A percentile compares a stretch with the other conserved stretches of the same genome.
These are phyloP conservation scores for Fusarium sp. DNA, from an alignment of 2,329 filamentous ascomycete genomes.

Conservation along the genomic window DNA sequence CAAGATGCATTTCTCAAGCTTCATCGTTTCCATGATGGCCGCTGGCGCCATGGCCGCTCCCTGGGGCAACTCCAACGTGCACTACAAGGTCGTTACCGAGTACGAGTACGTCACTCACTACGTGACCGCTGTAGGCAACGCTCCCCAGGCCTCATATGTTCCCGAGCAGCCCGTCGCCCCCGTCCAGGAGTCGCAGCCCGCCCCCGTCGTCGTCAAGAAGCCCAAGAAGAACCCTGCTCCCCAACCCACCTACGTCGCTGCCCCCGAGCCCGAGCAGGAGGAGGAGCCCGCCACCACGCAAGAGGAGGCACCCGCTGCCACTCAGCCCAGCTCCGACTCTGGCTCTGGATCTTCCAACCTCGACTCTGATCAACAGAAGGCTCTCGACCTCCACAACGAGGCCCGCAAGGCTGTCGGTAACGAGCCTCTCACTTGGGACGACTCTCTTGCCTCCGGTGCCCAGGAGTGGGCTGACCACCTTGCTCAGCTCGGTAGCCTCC, in stretches of 20 bases:
- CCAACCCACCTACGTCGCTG: not conserved
- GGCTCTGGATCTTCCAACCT: slow-evolving; percentile 17
- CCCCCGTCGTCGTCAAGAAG: slow-evolving; percentile 4
- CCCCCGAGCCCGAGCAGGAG: not conserved
- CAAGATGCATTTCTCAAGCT: slow-evolving; percentile 36
- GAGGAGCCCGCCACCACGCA: not conserved
- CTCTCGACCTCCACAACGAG: slow-evolving; percentile 39
- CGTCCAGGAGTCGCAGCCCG: not conserved
- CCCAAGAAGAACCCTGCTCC: not conserved
- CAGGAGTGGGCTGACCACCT: slow-evolving; percentile 38
- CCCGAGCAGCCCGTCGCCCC: not conserved
- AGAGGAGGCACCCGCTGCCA: not conserved
- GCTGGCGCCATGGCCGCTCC: slow-evolving; percentile 31
- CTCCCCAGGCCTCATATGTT: not conserved
- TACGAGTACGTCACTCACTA: slow-evolving; percentile 22
- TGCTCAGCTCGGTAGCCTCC: slow-evolving; percentile 25
- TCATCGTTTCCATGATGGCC: slow-evolving; percentile 24
- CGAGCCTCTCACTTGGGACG: slow-evolving; percentile 31
- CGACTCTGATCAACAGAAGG: slow-evolving; percentile 32
- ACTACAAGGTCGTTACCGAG: slow-evolving; percentile 22
- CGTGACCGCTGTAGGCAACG: slow-evolving; percentile 15
- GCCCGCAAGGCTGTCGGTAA: slow-evolving; percentile 36
- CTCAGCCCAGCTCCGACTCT: not conserved
- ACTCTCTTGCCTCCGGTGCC: slow-evolving; percentile 30
- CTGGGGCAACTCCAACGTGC: not conserved